A percentile compares a stretch with the other conserved stretches of the same genome.
These are phyloP conservation scores for Tilletia horrida DNA, from an alignment of 1,284 basidiomycete species.

Conservation along the genomic window DNA sequence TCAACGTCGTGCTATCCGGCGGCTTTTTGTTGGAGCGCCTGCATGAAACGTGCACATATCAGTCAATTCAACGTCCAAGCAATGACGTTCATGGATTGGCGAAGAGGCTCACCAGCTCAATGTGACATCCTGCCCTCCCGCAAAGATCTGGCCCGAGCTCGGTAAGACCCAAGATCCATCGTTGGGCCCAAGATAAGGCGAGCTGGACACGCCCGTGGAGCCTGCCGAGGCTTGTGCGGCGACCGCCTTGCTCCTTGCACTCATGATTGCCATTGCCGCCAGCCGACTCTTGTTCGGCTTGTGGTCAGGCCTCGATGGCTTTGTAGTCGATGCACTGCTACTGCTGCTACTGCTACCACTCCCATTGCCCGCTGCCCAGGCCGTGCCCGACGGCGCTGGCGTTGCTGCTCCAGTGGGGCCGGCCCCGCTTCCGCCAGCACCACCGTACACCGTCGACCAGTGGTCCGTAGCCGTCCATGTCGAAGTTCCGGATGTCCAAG, in stretches of 20 bases:
- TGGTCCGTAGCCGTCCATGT: slow-evolving; percentile 11
- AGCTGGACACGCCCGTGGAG: neutral
- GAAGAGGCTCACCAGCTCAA: slow-evolving; percentile 9
- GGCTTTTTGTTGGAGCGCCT: neutral
- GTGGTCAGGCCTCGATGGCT: neutral
- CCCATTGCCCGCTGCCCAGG: too few species aligned
- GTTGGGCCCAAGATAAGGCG: neutral
- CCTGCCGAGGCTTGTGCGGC: neutral
- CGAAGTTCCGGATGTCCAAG: neutral
- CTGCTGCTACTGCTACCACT: too few species aligned
- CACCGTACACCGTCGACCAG: slow-evolving; percentile 11
- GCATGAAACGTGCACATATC: too few species aligned
- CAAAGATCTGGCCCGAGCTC: slow-evolving; percentile 1
- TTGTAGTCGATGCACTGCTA: too few species aligned
- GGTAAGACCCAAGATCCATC: neutral
- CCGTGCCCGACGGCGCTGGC: neutral
- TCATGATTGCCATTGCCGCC: slow-evolving; percentile 5
- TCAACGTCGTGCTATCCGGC: slow-evolving; percentile 4
- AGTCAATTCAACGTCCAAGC: too few species aligned
- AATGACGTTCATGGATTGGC: neutral
- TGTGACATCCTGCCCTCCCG: slow-evolving; percentile 6
- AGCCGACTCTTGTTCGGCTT: neutral
- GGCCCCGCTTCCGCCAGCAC: neutral
- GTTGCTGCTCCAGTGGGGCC: neutral
- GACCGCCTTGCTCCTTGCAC: slow-evolving; percentile 9